Conservation (phyloP, 2,329 filamentous ascomycete genomes). For the Rutstroemia sp. region DNA sequence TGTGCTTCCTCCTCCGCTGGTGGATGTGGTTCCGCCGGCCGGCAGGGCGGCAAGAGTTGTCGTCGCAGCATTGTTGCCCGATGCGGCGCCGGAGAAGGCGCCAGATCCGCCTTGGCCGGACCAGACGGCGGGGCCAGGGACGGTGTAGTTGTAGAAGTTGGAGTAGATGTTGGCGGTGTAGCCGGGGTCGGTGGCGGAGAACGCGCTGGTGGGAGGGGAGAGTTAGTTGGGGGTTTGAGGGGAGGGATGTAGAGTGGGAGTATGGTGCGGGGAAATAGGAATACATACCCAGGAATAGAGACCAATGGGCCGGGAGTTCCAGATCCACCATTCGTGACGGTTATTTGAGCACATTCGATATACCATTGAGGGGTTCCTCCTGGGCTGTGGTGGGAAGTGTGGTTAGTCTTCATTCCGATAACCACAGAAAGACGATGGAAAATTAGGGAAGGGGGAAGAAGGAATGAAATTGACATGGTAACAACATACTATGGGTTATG, state of each 20-base stretch:
- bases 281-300: conserved; percentile 21
- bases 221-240: conserved; percentile 19
- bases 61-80: background rate
- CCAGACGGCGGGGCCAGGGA: conserved; percentile 25
- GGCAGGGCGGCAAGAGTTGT: background rate
- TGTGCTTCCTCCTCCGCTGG: background rate
- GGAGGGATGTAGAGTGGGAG: conserved; percentile 12
- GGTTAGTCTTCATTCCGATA: background rate
- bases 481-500: conserved; percentile 22
- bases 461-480: background rate
- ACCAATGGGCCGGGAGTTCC: conserved; percentile 24
- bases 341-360: conserved; percentile 26
- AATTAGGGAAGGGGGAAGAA: background rate
- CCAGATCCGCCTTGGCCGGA: conserved; percentile 10
- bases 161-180: conserved; percentile 26
- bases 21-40: background rate
- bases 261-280: background rate
- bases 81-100: background rate
- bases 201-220: background rate
- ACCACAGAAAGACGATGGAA: background rate
- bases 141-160: conserved; percentile 25
- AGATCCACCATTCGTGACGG: conserved; percentile 22
- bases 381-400: conserved; percentile 6
- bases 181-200: conserved; percentile 5
- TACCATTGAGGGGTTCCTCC: conserved; percentile 28